Conservation (phyloP, 257 asterid species). For the Schizonepeta tenuifolia region DNA sequence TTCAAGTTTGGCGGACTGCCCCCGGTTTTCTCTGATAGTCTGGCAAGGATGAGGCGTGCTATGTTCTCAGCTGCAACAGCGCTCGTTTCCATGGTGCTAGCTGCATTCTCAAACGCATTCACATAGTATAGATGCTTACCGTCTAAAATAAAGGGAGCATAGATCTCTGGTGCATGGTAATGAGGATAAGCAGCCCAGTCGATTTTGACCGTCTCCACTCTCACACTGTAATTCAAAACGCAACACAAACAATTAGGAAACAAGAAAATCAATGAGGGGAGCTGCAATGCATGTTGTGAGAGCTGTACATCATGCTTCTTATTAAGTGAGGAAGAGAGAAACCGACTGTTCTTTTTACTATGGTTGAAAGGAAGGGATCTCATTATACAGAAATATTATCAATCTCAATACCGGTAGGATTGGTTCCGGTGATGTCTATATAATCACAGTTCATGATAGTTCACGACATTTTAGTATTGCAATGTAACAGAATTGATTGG, state of each 20-base stretch:
- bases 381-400: neutral
- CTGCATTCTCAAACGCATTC: slow-evolving; percentile 97
- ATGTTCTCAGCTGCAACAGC: slow-evolving; percentile 98
- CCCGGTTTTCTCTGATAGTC: slow-evolving; percentile 44
- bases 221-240: slow-evolving; percentile 49
- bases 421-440: neutral
- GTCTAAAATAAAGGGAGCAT: slow-evolving; percentile 80
- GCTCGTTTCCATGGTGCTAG: slow-evolving; percentile 95
- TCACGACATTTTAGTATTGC: slow-evolving; percentile 11
- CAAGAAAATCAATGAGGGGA: neutral
- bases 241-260: neutral
- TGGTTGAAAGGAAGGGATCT: neutral
- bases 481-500: slow-evolving; percentile 9
- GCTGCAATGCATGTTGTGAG: slow-evolving; percentile 2
- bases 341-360: neutral
- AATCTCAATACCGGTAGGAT: neutral
- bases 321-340: neutral
- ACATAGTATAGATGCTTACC: slow-evolving; percentile 76
- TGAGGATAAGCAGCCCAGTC: slow-evolving; percentile 97
- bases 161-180: slow-evolving; percentile 84
- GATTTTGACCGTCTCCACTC: slow-evolving; percentile 73
- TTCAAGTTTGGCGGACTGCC: slow-evolving; percentile 45
- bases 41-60: slow-evolving; percentile 84
- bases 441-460: slow-evolving; percentile 8
- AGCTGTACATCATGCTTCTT: neutral